Base-by-base conservation (phyloP, 768 basidiomycete species). In the Thelephora ganbajun region DNA sequence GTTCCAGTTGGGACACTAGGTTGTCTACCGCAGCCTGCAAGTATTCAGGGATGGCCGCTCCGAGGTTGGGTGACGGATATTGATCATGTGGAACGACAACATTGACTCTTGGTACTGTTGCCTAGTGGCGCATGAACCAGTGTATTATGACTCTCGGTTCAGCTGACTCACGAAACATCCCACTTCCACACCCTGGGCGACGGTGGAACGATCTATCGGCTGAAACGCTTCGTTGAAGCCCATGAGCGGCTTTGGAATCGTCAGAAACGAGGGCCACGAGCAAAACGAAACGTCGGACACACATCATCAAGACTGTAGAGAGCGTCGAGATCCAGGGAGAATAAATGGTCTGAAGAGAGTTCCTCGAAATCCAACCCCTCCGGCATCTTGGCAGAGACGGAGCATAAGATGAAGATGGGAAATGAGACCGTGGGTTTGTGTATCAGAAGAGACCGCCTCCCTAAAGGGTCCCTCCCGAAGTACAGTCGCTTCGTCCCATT, bases 381-480 rank as follows among this genome's bases (percentile, higher is more conserved):
- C 48, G 71, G 59, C 9, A 53, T 34, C 5, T 81, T 81, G 18
- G 66, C 59, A 4, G 83, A 80, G 3, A 79, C 79, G 0, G 87
- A 90, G 6, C 78, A 61, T 22, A 91, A 63, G 30, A 85, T 57
- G 37, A 89, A 66, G 50, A 71, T 71, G 0, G 82, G 78, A 4
- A 63, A 63, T 14, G 47, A 44, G 1, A 51, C 35, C 12, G 70
- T 71, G 23, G 83, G 82, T 49, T 62, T 67, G 49, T 83, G 83
- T 30, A 87, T 66, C 6, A 94, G 66, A 6, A 94, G 69, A n/a
- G 90, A 92, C 43, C 91, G 74, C 34, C 90, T 74, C 6, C 90
- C 90, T 2, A 92, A 72, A 2, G 88, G 87, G 61, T 94, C 90
- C 46, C 88, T 72, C 13, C 72, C 83, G 56, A 83, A 90, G 63